Base-by-base conservation (phyloP, 495 filamentous ascomycete genomes). In the Hypoxylon fragiforme region DNA sequence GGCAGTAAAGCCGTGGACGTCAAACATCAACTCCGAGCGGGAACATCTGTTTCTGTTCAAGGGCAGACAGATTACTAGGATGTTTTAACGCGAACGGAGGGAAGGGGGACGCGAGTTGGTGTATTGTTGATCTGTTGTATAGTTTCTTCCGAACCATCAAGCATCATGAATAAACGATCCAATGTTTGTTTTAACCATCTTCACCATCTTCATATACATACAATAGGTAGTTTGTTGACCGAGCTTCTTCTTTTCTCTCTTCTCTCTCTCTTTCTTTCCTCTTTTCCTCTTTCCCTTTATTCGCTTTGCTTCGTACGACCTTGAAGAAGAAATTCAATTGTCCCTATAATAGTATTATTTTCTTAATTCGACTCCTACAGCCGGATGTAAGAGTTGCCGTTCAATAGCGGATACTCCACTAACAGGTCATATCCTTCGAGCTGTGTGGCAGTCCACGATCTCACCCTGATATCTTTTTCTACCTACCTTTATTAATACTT, bases 341-440 rank as follows among this genome's bases (percentile, higher is more conserved):
- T 28, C 24, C 24, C 24, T 4, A 28, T 28, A 4, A 4, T 9
- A 9, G 9, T 28, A 18, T 46, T 16, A 14, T 47, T 46, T 47
- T 38, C 14, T 39, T 43, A 36, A n/a, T 36, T 46, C 19, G 19
- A 46, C 19, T 50, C 35, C 31, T 26, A 49, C 28, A 44, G 56
- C 35, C 56, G 56, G 50, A 54, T 44, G 44, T 15, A 37, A 49
- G 30, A 16, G 24, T 60, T 60, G 31, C 44, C 42, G 44, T 50
- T 21, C 50, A 50, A 32, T 35, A 57, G 52, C 21, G 31, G 42
- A 46, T 39, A 30, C 13, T 20, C 8, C 21, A 22, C 14, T 16
- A 9, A 2, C 19, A 21, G n/a, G n/a, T 38, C 43, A 11, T 24
- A 12, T 11, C 9, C 14, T 13, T 24, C 12, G 18, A 4, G 34